Evolutionary conservation across 1,139 yeast species (phyloP).

Genomic region (Pichia inconspicua): DNA sequence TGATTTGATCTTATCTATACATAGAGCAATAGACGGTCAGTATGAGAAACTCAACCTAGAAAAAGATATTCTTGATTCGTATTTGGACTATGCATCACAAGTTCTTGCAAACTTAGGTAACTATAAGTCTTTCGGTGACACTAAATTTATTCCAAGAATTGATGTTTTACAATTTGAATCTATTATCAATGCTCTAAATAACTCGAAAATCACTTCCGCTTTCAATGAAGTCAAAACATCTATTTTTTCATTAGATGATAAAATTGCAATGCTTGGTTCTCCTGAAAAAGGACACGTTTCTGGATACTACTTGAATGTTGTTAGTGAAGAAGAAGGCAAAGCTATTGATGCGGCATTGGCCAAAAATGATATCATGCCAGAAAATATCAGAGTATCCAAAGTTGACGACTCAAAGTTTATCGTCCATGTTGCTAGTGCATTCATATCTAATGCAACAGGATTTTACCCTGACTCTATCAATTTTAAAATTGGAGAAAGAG

Average conservation of each 20-base stretch:
- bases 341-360: slow-evolving; percentile 59
- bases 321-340: slow-evolving; percentile 55
- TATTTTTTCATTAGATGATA: slow-evolving; percentile 44
- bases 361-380: slow-evolving; percentile 61
- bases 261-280: slow-evolving; percentile 59
- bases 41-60: slow-evolving; percentile 35
- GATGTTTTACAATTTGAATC: slow-evolving; percentile 39
- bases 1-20: slow-evolving; percentile 57
- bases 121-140: slow-evolving; percentile 84
- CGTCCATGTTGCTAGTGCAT: slow-evolving; percentile 57
- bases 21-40: slow-evolving; percentile 44
- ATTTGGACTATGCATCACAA: slow-evolving; percentile 75
- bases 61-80: slow-evolving; percentile 35
- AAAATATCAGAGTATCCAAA: slow-evolving; percentile 69
- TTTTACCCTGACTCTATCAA: slow-evolving; percentile 33
- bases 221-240: slow-evolving; percentile 41
- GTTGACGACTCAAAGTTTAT: slow-evolving; percentile 36
- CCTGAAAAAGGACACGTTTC: slow-evolving; percentile 70
- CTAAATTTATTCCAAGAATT: slow-evolving; percentile 69
- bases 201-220: slow-evolving; percentile 31
- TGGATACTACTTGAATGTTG: slow-evolving; percentile 54
- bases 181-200: slow-evolving; percentile 37
- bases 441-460: slow-evolving; percentile 35
- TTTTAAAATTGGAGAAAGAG: slow-evolving; percentile 28
- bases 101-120: slow-evolving; percentile 77